phyloP scores from a whole-genome alignment of 2,329 filamentous ascomycete genomes.

The Fusarium burgessii region DNA sequence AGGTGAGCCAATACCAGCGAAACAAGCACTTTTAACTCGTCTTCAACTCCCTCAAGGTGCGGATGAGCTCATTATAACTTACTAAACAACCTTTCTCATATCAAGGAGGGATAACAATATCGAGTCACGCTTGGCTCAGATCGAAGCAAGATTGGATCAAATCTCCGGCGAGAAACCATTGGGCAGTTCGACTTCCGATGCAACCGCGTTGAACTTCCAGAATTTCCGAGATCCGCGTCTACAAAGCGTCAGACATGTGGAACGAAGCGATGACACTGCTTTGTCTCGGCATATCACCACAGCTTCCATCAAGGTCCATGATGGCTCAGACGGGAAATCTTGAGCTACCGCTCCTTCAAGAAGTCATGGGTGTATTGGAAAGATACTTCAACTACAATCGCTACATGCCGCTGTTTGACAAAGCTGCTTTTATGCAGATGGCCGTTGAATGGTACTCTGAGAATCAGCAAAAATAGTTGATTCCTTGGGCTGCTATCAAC shows the following conservation, averaged over 20 bases:
- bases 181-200: not conserved
- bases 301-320: not conserved
- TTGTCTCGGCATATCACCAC: not conserved
- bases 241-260: not conserved
- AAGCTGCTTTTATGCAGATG: not conserved
- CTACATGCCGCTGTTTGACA: not conserved
- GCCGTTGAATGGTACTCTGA: not conserved
- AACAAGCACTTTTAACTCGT: not conserved
- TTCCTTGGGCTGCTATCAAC: not conserved
- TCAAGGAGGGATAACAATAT: not conserved
- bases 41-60: not conserved
- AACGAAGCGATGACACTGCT: not conserved
- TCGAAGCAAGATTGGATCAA: not conserved
- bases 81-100: too few species aligned
- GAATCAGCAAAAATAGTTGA: not conserved
- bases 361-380: not conserved
- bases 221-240: not conserved
- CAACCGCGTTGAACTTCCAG: not conserved
- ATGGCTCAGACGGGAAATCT: not conserved
- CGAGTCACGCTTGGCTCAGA: not conserved
- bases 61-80: too few species aligned
- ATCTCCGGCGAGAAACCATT: not conserved
- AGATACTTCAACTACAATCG: not conserved
- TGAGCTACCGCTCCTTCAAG: not conserved
- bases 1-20: not conserved